A percentile compares a stretch with the other conserved stretches of the same genome.
Conservation (phyloP, 345 rosid species). For the Conringia planisiliqua region DNA sequence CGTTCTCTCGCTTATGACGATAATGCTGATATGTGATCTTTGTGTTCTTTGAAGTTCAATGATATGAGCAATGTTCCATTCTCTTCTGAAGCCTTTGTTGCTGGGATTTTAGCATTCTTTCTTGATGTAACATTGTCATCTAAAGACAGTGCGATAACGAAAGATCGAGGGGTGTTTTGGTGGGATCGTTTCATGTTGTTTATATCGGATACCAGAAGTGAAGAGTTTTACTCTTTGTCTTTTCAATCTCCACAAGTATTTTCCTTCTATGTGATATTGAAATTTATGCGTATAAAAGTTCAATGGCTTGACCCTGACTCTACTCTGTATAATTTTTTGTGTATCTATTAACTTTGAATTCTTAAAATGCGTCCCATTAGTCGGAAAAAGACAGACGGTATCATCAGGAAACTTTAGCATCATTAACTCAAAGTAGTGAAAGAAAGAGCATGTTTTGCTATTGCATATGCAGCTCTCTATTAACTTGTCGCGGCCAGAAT, state of each 20-base stretch:
- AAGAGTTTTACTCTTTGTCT: conserved; percentile 89
- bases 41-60: conserved; percentile 65
- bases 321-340: neutral
- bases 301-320: conserved; percentile 4
- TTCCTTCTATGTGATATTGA: conserved; percentile 76
- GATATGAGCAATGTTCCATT: conserved; percentile 94
- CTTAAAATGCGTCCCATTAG: neutral
- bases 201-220: conserved; percentile 89
- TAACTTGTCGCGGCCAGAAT: too few relatives aligned
- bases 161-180: conserved; percentile 86
- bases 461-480: too few relatives aligned
- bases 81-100: conserved; percentile 83
- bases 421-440: too few relatives aligned
- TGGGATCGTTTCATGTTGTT: conserved; percentile 85
- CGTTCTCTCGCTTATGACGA: neutral
- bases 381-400: too few relatives aligned
- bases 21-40: neutral
- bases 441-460: too few relatives aligned
- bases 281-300: neutral
- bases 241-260: conserved; percentile 94
- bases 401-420: too few relatives aligned
- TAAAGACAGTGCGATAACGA: conserved; percentile 58
- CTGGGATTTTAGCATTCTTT: conserved; percentile 66
- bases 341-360: conserved; percentile 2
- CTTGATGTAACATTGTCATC: conserved; percentile 60